Percentiles rank a stretch among this genome's conserved stretches.
phyloP scores from a whole-genome alignment of 371 early-diverging fungal genomes.

The Mortierella sp. region DNA sequence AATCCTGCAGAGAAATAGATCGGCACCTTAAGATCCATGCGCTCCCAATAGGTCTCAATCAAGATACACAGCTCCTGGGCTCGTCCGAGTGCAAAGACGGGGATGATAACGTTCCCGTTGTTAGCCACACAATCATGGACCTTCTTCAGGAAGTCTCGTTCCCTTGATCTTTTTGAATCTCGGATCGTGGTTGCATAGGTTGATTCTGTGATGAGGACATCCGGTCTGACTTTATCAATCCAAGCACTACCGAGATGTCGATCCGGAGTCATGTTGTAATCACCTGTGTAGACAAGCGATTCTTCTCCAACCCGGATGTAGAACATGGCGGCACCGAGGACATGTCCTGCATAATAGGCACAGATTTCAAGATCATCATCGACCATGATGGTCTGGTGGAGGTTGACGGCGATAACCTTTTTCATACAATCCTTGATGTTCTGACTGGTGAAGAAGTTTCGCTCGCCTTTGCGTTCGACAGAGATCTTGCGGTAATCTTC shows the following conservation, averaged over 20 bases:
- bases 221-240: slow-evolving; percentile 91
- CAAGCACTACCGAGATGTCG: slow-evolving; percentile 95
- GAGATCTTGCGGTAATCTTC: slow-evolving; percentile 94
- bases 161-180: slow-evolving; percentile 92
- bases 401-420: slow-evolving; percentile 89
- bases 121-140: slow-evolving; percentile 87
- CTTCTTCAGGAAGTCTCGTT: slow-evolving; percentile 92
- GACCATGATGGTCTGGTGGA: slow-evolving; percentile 89
- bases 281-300: slow-evolving; percentile 96
- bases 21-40: slow-evolving; percentile 88
- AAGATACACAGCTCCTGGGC: slow-evolving; percentile 97
- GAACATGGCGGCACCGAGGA: slow-evolving; percentile 98
- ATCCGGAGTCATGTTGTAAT: slow-evolving; percentile 98
- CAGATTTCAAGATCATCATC: slow-evolving; percentile 88
- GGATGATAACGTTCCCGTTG: slow-evolving; percentile 96
- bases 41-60: slow-evolving; percentile 96
- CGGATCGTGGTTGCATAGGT: slow-evolving; percentile 97
- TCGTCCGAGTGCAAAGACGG: slow-evolving; percentile 96
- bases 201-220: slow-evolving; percentile 94
- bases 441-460: slow-evolving; percentile 85
- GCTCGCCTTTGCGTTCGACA: slow-evolving; percentile 88
- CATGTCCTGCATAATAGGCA: slow-evolving; percentile 98
- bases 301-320: slow-evolving; percentile 84
- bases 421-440: slow-evolving; percentile 92
- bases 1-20: slow-evolving; percentile 96